A percentile compares a stretch with the other conserved stretches of the same genome.
Conservation (phyloP, 169 alveolate species). For the Plasmodium adleri region DNA sequence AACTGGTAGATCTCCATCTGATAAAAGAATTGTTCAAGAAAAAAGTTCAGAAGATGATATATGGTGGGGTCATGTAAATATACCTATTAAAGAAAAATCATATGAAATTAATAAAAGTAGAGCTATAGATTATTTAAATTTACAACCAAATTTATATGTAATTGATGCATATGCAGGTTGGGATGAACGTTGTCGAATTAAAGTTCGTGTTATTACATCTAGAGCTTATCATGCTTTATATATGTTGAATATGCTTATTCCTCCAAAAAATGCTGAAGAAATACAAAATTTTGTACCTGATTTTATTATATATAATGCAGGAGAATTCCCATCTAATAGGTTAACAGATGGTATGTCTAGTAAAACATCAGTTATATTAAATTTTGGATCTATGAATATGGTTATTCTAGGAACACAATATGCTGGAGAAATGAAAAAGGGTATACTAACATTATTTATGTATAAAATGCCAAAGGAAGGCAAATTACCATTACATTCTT, state of each 20-base stretch:
- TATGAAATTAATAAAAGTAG: constrained; percentile 92
- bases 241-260: constrained; percentile 97
- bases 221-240: constrained; percentile 98
- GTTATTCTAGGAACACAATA: constrained; percentile 96
- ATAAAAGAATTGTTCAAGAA: constrained; percentile 94
- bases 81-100: constrained; percentile 91
- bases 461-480: constrained; percentile 93
- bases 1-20: constrained; percentile 95
- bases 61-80: constrained; percentile 98
- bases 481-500: constrained; percentile 97
- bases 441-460: constrained; percentile 94
- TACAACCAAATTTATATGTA: constrained; percentile 90
- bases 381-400: constrained; percentile 92
- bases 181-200: constrained; percentile 94
- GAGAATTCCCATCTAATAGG: constrained; percentile 94
- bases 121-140: constrained; percentile 94
- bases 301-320: constrained; percentile 94
- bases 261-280: constrained; percentile 90
- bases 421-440: constrained; percentile 99
- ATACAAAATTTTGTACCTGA: constrained; percentile 90
- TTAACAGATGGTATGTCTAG: constrained; percentile 89
- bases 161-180: constrained; percentile 98
- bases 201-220: constrained; percentile 91
- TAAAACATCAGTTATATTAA: constrained; percentile 93
- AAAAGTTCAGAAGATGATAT: constrained; percentile 84